Evolutionary conservation across 2,329 filamentous ascomycete species (phyloP), one percentile per base, ranked within the genome.

Genomic region (Fusarium sp.): DNA sequence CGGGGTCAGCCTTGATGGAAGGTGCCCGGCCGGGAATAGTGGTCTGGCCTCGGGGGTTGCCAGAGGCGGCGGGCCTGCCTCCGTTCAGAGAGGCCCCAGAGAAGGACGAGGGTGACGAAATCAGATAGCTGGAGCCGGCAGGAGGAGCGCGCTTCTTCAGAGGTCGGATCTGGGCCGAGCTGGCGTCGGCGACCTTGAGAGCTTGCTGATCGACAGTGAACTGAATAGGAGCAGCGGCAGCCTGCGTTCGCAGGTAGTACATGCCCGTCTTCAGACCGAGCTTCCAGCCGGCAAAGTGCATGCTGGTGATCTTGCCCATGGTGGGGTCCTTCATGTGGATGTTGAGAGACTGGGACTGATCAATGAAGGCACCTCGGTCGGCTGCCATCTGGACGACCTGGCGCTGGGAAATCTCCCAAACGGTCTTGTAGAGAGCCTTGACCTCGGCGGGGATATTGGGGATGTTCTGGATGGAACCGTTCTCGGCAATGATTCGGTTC

Each of bases 201-300:
- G 94, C 94, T 85, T 98, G 94, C 85, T 99, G 96, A 82, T 99
- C 97, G 81, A 99, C 97, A 6, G 97, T 99, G 88, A 99, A 99
- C 85, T 99, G 97, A 77, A 99, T 99, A 63, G 97, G 97, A 56
- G 95, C 95, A 20, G 95, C 95, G 38, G 97, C 97, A 73, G 97
- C 97, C 91, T 97, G 97, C 57, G 97, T 99, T 80, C 97, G 95
- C 79, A 99, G 92, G 86, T 99, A 99, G 92, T 99, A 99, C 97
- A 99, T 98, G 87, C 97, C 97, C 38, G 97, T 99, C 93, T 99
- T 99, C 78, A 99, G 91, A 81, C 97, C 97, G 76, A 98, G 92
- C 90, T 98, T 99, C 97, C 97, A 99, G 79, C 97, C 97, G 58
- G 97, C 91, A 82, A 99, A 99, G 88, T 99, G 97, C 97, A 99